Percentiles rank a stretch among this genome's conserved stretches.
Evolutionary conservation across 768 basidiomycete species (phyloP).

Genomic region (Boletus subparvulus): DNA sequence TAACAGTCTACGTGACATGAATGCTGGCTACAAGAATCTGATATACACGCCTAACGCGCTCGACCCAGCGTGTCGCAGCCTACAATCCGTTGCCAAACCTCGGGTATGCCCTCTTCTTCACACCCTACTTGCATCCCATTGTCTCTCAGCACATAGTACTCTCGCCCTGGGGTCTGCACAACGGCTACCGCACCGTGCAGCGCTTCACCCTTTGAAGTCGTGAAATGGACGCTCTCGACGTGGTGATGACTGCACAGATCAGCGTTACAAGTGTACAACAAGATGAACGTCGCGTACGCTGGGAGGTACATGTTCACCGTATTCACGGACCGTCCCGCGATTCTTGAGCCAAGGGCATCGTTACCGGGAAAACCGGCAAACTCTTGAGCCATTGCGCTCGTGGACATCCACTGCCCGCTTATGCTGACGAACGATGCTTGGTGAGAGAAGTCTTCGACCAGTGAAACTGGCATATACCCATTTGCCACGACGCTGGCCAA

Average conservation of each 20-base stretch:
- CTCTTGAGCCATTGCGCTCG: conserved; percentile 69
- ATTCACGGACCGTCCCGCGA: conserved; percentile 36
- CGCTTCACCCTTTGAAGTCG: conserved; percentile 36
- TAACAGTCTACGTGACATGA: neutral
- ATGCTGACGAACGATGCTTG: conserved; percentile 42
- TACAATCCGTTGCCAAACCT: conserved; percentile 60
- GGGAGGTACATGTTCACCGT: conserved; percentile 63
- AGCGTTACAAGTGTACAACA: neutral
- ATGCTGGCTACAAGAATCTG: neutral
- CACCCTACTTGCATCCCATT: conserved; percentile 77
- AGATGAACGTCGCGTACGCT: conserved; percentile 42
- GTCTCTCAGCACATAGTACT: conserved; percentile 68
- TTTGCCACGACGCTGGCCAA: conserved; percentile 73
- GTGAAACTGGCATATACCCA: conserved; percentile 41
- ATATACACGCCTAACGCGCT: neutral
- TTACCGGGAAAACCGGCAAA: conserved; percentile 49
- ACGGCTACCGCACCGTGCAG: conserved; percentile 66
- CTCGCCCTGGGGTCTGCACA: conserved; percentile 67
- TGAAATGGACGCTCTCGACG: conserved; percentile 74
- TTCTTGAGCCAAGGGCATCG: conserved; percentile 10
- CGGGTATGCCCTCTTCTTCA: conserved; percentile 70
- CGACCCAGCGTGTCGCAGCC: conserved; percentile 40
- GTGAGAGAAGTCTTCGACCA: neutral
- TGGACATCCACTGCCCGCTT: conserved; percentile 68
- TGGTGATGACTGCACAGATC: conserved; percentile 58